These are phyloP conservation scores for Fennellomyces sp. DNA, from an alignment of 371 early-diverging fungal genomes.

Conservation along the genomic window DNA sequence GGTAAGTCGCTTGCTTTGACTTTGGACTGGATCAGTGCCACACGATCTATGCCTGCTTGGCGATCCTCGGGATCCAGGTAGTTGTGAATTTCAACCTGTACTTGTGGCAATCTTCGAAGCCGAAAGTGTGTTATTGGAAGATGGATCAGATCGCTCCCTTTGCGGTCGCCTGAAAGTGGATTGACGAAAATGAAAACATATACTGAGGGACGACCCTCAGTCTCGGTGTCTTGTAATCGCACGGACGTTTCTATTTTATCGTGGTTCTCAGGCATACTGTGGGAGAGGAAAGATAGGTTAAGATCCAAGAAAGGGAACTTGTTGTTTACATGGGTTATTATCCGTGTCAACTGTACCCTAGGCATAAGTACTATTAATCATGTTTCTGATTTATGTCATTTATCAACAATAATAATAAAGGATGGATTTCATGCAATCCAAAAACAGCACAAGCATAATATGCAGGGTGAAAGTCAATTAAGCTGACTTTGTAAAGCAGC, in stretches of 20 bases:
- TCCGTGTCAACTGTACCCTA: too few species aligned
- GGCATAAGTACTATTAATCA: too few species aligned
- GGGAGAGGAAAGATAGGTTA: too few species aligned
- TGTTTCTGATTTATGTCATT: too few species aligned
- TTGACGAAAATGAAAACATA: slow-evolving; percentile 69
- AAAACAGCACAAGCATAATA: too few species aligned
- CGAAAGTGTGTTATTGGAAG: slow-evolving; percentile 62
- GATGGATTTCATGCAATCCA: too few species aligned
- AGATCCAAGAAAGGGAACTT: too few species aligned
- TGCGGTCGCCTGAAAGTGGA: slow-evolving; percentile 61
- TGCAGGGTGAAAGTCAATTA: too few species aligned
- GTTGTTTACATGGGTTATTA: too few species aligned
- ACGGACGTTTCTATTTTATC: slow-evolving; percentile 19
- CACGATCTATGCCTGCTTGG: slow-evolving; percentile 37
- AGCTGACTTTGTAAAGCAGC: too few species aligned
- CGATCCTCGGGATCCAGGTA: slow-evolving; percentile 53
- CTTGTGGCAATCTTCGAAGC: slow-evolving; percentile 52
- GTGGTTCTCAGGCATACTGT: too few species aligned
- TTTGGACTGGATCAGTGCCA: slow-evolving; percentile 33
- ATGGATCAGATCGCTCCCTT: slow-evolving; percentile 54
- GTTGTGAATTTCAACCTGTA: slow-evolving; percentile 67
- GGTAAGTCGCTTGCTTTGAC: slow-evolving; percentile 23
- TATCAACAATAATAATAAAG: too few species aligned
- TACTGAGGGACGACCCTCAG: slow-evolving; percentile 44
- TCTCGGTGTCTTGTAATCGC: slow-evolving; percentile 19